Base-by-base conservation (phyloP, 2,329 filamentous ascomycete species). In the Beauveria caledonica region DNA sequence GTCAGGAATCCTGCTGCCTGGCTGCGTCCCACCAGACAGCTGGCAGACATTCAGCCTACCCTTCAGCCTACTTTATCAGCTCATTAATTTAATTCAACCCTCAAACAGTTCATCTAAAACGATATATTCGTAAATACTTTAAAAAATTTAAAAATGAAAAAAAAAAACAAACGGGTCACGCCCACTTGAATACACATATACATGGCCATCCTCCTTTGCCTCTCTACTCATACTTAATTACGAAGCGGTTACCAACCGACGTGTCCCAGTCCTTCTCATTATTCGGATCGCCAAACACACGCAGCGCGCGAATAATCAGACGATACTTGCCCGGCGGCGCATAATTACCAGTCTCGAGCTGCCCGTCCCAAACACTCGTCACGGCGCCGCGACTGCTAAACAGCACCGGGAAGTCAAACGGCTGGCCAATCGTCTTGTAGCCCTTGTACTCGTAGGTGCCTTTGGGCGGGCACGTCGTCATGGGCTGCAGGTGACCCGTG, bases 301-400 rank as follows among this genome's bases (percentile, higher is more conserved):
- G 76, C 63, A 84, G 68, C 2, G 80, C 77, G 60, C 75, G 74
- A 33, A 82, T 71, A 1, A 72, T 71, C 54, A 84, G 71, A 68
- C 76, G 78, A 69, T 85, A 84, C 29, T 67, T 65, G 11, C 81
- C 82, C 0, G 74, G 71, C 0, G 79, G 76, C 1, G 75, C 80
- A 62, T 78, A 81, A 1, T 66, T 72, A 15, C 79, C 80, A 10
- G 78, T 74, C 0, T 71, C 71, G 5, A 84, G 69, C 57, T 71
- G 69, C 13, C 82, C 82, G 54, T 79, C 75, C 74, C 79, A 85
- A 0, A 61, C 56, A 6, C 69, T 42, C 5, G 64, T 58, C 60
- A 67, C 62, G 6, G 62, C 5, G 36, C 67, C 67, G 62, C 71
- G 70, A 8, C 68, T 61, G 39, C 62, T 64, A 64, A 64, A 73